Conservation (phyloP, 2,329 filamentous ascomycete genomes). For the Nigrospora sphaerica region DNA sequence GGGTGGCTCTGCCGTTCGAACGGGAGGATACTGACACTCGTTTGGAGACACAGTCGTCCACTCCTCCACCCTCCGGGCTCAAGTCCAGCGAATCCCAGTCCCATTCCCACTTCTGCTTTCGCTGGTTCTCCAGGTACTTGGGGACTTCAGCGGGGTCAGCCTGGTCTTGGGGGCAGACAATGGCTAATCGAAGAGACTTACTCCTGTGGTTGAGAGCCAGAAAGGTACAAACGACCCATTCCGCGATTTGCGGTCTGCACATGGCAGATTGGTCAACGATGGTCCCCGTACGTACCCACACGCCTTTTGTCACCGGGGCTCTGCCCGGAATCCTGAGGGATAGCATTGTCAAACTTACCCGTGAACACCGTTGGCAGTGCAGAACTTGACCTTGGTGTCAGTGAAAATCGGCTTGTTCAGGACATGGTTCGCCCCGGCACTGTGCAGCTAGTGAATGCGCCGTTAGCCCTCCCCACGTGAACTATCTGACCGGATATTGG, state of each 20-base stretch:
- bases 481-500: too few species aligned
- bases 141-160: background rate
- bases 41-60: slow-evolving; percentile 37
- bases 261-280: too few species aligned
- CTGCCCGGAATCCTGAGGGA: background rate
- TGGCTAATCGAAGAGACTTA: slow-evolving; percentile 19
- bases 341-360: slow-evolving; percentile 29
- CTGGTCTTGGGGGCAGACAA: background rate
- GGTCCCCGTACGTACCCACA: too few species aligned
- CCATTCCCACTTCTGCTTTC: slow-evolving; percentile 31
- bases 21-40: slow-evolving; percentile 40
- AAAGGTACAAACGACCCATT: slow-evolving; percentile 48
- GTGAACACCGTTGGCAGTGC: slow-evolving; percentile 51
- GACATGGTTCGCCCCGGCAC: slow-evolving; percentile 46
- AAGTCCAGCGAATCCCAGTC: slow-evolving; percentile 11
- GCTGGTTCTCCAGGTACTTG: background rate
- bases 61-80: slow-evolving; percentile 23
- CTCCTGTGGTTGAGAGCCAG: slow-evolving; percentile 40
- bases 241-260: slow-evolving; percentile 45
- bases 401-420: slow-evolving; percentile 37
- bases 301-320: too few species aligned
- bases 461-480: too few species aligned
- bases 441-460: slow-evolving; percentile 31
- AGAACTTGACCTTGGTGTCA: slow-evolving; percentile 42
- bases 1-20: background rate